Evolutionary conservation across 345 rosid genomes (phyloP).

Genomic region (Lumnitzera littorea): DNA sequence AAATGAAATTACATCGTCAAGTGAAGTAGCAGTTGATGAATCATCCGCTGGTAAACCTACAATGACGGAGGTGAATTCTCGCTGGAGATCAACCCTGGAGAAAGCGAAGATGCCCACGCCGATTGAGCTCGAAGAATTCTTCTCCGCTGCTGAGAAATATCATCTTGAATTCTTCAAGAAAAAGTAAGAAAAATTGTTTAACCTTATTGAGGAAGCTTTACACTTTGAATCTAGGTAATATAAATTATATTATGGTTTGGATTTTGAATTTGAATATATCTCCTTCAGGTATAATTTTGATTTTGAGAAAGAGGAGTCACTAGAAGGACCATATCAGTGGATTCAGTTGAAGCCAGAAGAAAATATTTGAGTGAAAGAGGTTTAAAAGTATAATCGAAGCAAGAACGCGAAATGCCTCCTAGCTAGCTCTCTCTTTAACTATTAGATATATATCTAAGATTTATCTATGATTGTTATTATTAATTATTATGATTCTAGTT

Average conservation of each 20-base stretch:
- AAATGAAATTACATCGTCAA: slow-evolving; percentile 34
- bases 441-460: no score
- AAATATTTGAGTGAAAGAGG: background rate
- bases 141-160: slow-evolving; percentile 42
- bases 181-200: slow-evolving; percentile 33
- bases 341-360: slow-evolving; percentile 4
- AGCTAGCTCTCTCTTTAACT: no score
- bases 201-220: background rate
- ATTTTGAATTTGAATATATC: slow-evolving; percentile 5
- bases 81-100: slow-evolving; percentile 25
- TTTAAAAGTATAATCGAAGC: background rate
- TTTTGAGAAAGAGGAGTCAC: slow-evolving; percentile 44
- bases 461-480: no score
- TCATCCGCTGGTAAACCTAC: slow-evolving; percentile 6
- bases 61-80: slow-evolving; percentile 25
- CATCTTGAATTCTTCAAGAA: slow-evolving; percentile 31
- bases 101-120: slow-evolving; percentile 33
- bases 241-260: background rate
- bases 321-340: slow-evolving; percentile 46
- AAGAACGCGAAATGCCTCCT: background rate
- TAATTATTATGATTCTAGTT: no score
- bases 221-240: background rate
- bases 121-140: slow-evolving; percentile 64
- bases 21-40: slow-evolving; percentile 17
- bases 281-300: slow-evolving; percentile 56